Evolutionary conservation across 495 filamentous ascomycete genomes (phyloP), one percentile per base, ranked within the genome.

Genomic region (Aspergillus sclerotiicarbonarius): DNA sequence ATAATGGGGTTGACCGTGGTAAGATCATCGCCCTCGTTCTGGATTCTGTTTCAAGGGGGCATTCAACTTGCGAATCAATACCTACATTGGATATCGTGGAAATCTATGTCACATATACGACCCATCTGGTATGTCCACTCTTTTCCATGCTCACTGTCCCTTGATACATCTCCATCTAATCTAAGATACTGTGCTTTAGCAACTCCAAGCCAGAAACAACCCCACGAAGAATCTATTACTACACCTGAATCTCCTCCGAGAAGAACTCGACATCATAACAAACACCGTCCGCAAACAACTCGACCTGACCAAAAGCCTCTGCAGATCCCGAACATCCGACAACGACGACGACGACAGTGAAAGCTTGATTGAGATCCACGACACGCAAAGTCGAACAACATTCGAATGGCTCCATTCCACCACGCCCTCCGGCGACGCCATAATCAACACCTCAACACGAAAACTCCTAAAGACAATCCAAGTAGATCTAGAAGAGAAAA

Each of bases 121-220:
- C 19, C 7, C 33, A 53, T 18, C 37, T 59, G 51, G 56, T 59
- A 19, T 25, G 50, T 49, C 21, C 31, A 33, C 31, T 10, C 31
- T n/a, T n/a, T n/a, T n/a, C n/a, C 31, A 10, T 33, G 31, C 31
- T 39, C 4, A 43, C 45, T 48, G 10, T 47, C 5, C 41, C 19
- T 33, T 33, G 31, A 33, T 33, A 33, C 5, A 41, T 1, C 5
- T 32, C 7, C 2, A 33, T 0, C 30, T 43, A 30, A 33, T 31
- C 47, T 37, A 6, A 10, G 10, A n/a, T n/a, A 15, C n/a, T 8
- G 13, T n/a, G 13, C n/a, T 39, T 21, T 48, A 59, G 56, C 57
- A 59, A 54, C 57, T 59, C 18, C 9, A 59, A 54, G 57, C 57
- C 10, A 51, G 57, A 47, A 54, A 19, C 20, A 41, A 19, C n/a